phyloP scores from a whole-genome alignment of 805 yeast species.

The Schwanniomyces vanrijiae region DNA sequence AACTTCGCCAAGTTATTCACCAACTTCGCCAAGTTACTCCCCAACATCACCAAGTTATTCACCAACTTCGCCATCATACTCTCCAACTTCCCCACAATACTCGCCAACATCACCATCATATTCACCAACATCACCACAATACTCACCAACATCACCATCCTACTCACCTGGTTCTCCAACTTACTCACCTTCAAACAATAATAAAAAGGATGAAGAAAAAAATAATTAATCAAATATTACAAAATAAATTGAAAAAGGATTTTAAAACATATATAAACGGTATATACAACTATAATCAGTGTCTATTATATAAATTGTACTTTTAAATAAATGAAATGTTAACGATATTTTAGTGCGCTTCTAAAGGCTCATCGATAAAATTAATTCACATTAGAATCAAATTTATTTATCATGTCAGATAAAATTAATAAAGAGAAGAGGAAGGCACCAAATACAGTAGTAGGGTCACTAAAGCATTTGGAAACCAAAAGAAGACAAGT shows the following conservation, averaged over 20 bases:
- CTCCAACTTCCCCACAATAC: constrained; percentile 80
- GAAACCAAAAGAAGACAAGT: constrained; percentile 56
- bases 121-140: constrained; percentile 70
- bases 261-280: neutral
- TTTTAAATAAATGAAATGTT: neutral
- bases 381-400: neutral
- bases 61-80: constrained; percentile 70
- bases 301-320: neutral
- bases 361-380: constrained; percentile 1
- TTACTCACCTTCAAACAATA: constrained; percentile 39
- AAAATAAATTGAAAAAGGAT: neutral
- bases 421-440: constrained; percentile 1
- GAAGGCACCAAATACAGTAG: constrained; percentile 7
- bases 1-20: constrained; percentile 58
- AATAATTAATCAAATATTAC: neutral
- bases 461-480: constrained; percentile 46
- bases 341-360: neutral
- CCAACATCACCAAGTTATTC: constrained; percentile 82
- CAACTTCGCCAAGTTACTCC: constrained; percentile 67
- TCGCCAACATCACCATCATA: constrained; percentile 78
- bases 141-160: constrained; percentile 75
- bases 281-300: neutral
- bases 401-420: neutral
- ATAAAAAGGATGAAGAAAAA: constrained; percentile 14
- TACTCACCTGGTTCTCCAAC: constrained; percentile 74